phyloP scores from a whole-genome alignment of 108 stramenopile genomes.

The Skeletonema menzelii region DNA sequence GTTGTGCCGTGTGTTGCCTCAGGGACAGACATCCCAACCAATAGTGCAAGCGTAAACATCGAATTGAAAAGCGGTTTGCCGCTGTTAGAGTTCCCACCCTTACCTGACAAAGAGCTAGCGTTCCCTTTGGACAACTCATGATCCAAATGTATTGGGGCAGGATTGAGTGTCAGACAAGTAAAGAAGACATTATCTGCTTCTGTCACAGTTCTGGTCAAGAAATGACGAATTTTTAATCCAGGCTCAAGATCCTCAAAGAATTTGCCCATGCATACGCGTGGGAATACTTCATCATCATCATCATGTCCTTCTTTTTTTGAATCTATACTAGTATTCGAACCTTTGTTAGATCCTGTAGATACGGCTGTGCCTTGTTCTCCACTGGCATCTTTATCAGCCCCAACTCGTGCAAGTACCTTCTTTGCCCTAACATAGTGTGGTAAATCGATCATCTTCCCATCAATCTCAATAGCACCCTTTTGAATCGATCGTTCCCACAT shows the following conservation, averaged over 20 bases:
- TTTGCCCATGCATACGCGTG: constrained; percentile 41
- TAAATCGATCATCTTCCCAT: constrained; percentile 48
- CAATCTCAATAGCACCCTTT: constrained; percentile 29
- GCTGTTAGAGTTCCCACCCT: background rate
- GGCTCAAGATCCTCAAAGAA: constrained; percentile 44
- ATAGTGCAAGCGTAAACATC: constrained; percentile 51
- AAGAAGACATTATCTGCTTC: constrained; percentile 52
- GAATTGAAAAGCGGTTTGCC: constrained; percentile 53
- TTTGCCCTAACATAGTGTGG: constrained; percentile 51
- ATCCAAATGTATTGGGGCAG: constrained; percentile 47
- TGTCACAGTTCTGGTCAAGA: constrained; percentile 44
- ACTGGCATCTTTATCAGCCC: background rate
- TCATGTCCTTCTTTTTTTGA: background rate
- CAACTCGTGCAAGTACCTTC: constrained; percentile 32
- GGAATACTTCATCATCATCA: constrained; percentile 14
- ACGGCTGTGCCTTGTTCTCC: background rate
- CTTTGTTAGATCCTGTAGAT: background rate
- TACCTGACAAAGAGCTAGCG: constrained; percentile 12
- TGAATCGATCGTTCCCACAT: constrained; percentile 24
- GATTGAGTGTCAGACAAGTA: constrained; percentile 49
- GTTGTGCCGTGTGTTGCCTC: constrained; percentile 50
- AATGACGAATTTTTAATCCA: constrained; percentile 34
- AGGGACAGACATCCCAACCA: constrained; percentile 48
- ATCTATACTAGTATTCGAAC: background rate
- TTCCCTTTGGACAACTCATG: constrained; percentile 45